Percentiles rank a stretch among this genome's conserved stretches.
Conservation (phyloP, 148 eudicot genomes). For the Polygonum aviculare region DNA sequence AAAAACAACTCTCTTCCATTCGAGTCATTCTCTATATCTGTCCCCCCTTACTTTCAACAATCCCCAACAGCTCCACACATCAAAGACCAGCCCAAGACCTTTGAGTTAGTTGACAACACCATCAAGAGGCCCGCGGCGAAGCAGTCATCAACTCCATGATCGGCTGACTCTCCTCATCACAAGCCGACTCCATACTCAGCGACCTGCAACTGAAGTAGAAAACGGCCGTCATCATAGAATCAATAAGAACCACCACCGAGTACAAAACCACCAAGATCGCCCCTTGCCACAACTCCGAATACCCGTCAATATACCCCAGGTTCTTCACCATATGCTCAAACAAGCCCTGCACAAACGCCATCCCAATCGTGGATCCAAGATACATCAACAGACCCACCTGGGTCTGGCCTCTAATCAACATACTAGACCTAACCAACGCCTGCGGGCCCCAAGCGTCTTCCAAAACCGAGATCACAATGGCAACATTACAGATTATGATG, state of each 20-base stretch:
- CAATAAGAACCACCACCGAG: constrained; percentile 74
- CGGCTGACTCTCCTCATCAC: constrained; percentile 43
- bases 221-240: constrained; percentile 84
- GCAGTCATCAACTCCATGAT: constrained; percentile 52
- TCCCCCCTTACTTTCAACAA: background rate
- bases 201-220: constrained; percentile 88
- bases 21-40: background rate
- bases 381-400: constrained; percentile 87
- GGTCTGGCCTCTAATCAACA: constrained; percentile 33
- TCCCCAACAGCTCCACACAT: background rate
- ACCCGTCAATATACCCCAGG: constrained; percentile 76
- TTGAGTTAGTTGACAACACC: background rate
- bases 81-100: background rate
- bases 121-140: constrained; percentile 11
- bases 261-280: constrained; percentile 86
- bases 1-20: background rate
- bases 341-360: constrained; percentile 76
- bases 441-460: constrained; percentile 37
- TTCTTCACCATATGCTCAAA: constrained; percentile 93
- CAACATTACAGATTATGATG: constrained; percentile 29
- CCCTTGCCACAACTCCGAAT: constrained; percentile 87
- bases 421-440: constrained; percentile 34
- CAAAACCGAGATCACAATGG: constrained; percentile 38
- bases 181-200: constrained; percentile 50
- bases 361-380: constrained; percentile 71